Evolutionary conservation across 257 asterid species (phyloP), one percentile per base, ranked within the genome.

Genomic region (Linderniella brevidens): DNA sequence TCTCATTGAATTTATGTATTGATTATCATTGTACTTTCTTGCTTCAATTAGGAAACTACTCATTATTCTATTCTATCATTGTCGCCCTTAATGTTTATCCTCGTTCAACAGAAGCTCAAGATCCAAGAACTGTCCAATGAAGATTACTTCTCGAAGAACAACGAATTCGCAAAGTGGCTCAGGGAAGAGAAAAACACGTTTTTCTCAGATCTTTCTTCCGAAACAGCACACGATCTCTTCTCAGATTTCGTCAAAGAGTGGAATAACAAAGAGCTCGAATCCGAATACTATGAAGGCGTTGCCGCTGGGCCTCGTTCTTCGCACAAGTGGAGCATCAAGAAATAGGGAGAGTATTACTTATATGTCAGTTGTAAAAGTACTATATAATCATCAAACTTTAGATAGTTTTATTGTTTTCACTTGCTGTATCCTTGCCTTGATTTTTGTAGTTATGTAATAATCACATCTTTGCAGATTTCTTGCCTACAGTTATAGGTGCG

Each of bases 101-200:
- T 8, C 47, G 46, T 19, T 14, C 50, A 53, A 38, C 77, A 82
- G 96, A 81, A 68, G 47, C 44, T 65, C 52, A 63, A 76, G 19
- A n/a, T 74, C 51, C 73, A 76, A 48, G 94, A 80, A 50, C 51
- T 88, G 54, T 72, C 93, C 8, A 64, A 50, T 15, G 90, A 77
- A 8, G 98, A 88, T 56, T 88, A 88, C 72, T 88, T 88, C 75
- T 71, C 87, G 46, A 88, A 76, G 82, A 88, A 74, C 65, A 80
- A 78, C 29, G 98, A 88, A 56, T 88, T 88, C 56, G 69, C 98
- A 2, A 67, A 64, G 50, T 88, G 98, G 98, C 87, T 88, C 13
- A 88, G 80, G 55, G 79, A 80, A 48, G 92, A 80, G 79, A 84
- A 55, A 49, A 59, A 63, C 0, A 16, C 57, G 43, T 88, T 72